Percentiles rank a stretch among this genome's conserved stretches.
Evolutionary conservation across 139 green algal species (phyloP).

Genomic region (Picochlorum sp.): DNA sequence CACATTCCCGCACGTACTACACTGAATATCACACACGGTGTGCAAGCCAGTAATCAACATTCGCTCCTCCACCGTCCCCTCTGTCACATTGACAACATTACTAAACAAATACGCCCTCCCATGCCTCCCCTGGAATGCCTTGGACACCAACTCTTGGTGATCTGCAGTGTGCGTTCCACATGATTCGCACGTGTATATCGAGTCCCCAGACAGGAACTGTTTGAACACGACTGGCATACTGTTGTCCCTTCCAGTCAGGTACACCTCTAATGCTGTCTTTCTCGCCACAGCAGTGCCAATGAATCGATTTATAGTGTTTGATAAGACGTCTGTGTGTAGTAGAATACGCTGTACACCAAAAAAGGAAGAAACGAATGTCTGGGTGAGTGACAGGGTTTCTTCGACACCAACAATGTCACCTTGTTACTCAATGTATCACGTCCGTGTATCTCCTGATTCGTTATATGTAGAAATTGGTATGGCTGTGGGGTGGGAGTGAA

Average conservation of each 20-base stretch:
- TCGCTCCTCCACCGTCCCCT: conserved; percentile 74
- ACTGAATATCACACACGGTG: conserved; percentile 83
- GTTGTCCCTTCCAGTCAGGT: not conserved
- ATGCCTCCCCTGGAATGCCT: conserved; percentile 82
- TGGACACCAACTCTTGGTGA: conserved; percentile 75
- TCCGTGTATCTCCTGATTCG: too few species aligned
- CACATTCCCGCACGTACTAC: conserved; percentile 66
- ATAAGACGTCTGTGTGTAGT: too few species aligned
- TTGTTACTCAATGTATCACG: too few species aligned
- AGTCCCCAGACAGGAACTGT: conserved; percentile 56
- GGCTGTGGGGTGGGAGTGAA: too few species aligned
- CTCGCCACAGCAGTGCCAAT: too few species aligned
- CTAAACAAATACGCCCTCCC: conserved; percentile 83
- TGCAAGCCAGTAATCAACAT: conserved; percentile 88
- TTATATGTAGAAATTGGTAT: too few species aligned
- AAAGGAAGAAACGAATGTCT: too few species aligned
- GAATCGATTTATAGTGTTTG: too few species aligned
- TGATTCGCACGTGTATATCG: conserved; percentile 67
- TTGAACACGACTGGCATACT: conserved; percentile 56
- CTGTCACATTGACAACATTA: conserved; percentile 73
- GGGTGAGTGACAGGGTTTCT: too few species aligned
- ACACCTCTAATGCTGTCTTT: not conserved
- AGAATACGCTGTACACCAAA: too few species aligned
- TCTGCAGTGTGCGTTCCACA: conserved; percentile 71
- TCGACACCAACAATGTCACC: too few species aligned